Base-by-base conservation (phyloP, 805 yeast genomes). In the Monosporozyma unispora region DNA sequence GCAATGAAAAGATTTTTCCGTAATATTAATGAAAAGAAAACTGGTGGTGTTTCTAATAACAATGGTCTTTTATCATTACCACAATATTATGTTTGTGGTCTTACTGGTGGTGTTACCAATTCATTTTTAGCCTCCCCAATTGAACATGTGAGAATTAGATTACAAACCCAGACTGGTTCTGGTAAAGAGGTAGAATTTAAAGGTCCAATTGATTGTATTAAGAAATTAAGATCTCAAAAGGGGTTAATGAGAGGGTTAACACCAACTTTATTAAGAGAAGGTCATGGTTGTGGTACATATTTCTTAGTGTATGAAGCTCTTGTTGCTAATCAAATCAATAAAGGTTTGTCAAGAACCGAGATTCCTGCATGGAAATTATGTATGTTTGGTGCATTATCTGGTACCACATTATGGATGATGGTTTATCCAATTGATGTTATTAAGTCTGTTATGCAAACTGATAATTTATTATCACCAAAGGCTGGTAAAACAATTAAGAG, bases 91-190 rank as follows among this genome's bases (percentile, higher is more conserved):
- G 58, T 73, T n/a, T 80, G 95, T 60, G 99, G 99, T 59, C 81
- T 82, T 2, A 87, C 84, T n/a, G 96, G 96, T 44, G 99, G 99
- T 23, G 68, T 87, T 51, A 93, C 96, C 38, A 91, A 90, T 69
- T 87, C 95, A 2, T 78, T 90, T 48, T 66, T 91, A 56, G 96
- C 97, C 1, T 77, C 91, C 14, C 98, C 99, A 3, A 91, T 93
- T 53, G 99, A 93, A 64, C 97, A 89, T 62, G 78, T 93, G 51
- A 82, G 99, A 71, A 89, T 93, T 58, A 76, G 97, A 56, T 74
- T 93, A 57, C 99, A 93, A 68, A 85, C 95, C 2, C 69, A 64
- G 50, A 81, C 84, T 3, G 69, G 16, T 11, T 49, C 64, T 4
- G 54, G 56, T 1, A 53, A 68, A 22, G 75, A 72, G 55, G 63